Evolutionary conservation across 768 basidiomycete species (phyloP).

Genomic region (Grammothele lineata): DNA sequence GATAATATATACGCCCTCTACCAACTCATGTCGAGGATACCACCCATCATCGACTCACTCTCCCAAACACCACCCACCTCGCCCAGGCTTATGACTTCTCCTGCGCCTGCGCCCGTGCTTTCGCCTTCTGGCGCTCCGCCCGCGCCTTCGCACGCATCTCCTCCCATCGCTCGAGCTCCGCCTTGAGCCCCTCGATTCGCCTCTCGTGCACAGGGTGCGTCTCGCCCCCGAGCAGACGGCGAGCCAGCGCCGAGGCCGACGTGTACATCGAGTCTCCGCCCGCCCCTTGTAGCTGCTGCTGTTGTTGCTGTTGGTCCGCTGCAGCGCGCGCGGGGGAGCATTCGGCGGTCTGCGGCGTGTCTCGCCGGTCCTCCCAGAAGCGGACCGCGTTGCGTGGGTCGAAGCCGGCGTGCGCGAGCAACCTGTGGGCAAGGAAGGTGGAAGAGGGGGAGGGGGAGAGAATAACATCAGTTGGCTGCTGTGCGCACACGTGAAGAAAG

Average conservation of each 20-base stretch:
- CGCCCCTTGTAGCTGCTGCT: too few species aligned
- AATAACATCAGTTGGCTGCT: not conserved
- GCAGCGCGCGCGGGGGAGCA: conserved; percentile 35
- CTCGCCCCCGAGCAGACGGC: conserved; percentile 38
- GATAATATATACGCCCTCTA: too few species aligned
- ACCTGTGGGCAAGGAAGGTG: conserved; percentile 34
- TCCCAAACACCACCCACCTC: too few species aligned
- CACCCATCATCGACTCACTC: too few species aligned
- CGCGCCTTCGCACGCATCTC: conserved; percentile 34
- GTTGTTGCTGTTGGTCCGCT: conserved; percentile 3
- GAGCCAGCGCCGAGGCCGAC: conserved; percentile 11
- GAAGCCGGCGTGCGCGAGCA: conserved; percentile 91
- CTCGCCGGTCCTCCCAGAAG: conserved; percentile 73
- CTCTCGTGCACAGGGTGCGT: conserved; percentile 68
- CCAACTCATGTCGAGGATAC: not conserved
- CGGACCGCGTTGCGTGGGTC: conserved; percentile 77
- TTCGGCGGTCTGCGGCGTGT: conserved; percentile 34
- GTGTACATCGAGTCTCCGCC: too few species aligned
- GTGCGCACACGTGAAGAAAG: not conserved
- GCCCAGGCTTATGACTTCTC: too few species aligned
- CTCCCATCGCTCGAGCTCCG: conserved; percentile 74
- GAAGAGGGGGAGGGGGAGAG: not conserved
- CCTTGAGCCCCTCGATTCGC: conserved; percentile 54
- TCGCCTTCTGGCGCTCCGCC: conserved; percentile 8
- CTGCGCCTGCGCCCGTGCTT: not conserved